A percentile compares a stretch with the other conserved stretches of the same genome.
Evolutionary conservation across 352 stramenopile species (phyloP).

Genomic region (Phytophthora podocarpi): DNA sequence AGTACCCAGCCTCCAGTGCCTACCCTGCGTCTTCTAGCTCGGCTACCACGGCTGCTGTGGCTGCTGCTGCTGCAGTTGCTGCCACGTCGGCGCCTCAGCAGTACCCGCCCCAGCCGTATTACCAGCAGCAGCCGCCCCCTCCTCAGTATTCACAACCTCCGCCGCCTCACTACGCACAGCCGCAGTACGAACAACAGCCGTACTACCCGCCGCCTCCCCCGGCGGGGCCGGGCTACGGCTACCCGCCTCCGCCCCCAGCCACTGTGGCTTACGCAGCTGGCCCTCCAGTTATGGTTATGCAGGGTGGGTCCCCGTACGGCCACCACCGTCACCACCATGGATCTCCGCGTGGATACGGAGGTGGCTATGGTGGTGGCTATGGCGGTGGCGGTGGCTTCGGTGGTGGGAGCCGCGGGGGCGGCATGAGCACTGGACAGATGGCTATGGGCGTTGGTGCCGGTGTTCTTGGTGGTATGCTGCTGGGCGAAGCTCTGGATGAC

Average conservation of each 20-base stretch:
- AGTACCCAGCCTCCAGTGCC: slow-evolving; percentile 20
- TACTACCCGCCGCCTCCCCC: slow-evolving; percentile 42
- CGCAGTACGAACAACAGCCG: slow-evolving; percentile 35
- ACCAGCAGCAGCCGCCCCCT: slow-evolving; percentile 34
- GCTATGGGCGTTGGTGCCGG: slow-evolving; percentile 76
- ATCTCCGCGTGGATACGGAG: slow-evolving; percentile 27
- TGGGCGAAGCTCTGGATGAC: slow-evolving; percentile 72
- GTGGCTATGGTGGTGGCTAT: slow-evolving; percentile 32
- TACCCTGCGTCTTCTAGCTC: slow-evolving; percentile 15
- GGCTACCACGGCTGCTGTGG: slow-evolving; percentile 12
- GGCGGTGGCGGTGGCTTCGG: slow-evolving; percentile 29
- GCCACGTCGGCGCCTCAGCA: slow-evolving; percentile 20
- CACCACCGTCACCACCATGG: slow-evolving; percentile 45
- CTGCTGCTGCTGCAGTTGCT: slow-evolving; percentile 24
- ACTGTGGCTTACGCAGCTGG: slow-evolving; percentile 41
- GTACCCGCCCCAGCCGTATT: slow-evolving; percentile 44
- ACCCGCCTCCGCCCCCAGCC: slow-evolving; percentile 29
- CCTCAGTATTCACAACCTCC: slow-evolving; percentile 38
- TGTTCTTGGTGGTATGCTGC: slow-evolving; percentile 73
- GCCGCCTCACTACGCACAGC: slow-evolving; percentile 34
- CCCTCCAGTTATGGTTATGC: slow-evolving; percentile 38
- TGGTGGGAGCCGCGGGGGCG: slow-evolving; percentile 30
- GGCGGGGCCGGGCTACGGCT: slow-evolving; percentile 27
- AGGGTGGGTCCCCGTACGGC: slow-evolving; percentile 20
- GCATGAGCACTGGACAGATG: slow-evolving; percentile 46